Conservation (phyloP, 139 green algal genomes). For the Gonium pectorale region DNA sequence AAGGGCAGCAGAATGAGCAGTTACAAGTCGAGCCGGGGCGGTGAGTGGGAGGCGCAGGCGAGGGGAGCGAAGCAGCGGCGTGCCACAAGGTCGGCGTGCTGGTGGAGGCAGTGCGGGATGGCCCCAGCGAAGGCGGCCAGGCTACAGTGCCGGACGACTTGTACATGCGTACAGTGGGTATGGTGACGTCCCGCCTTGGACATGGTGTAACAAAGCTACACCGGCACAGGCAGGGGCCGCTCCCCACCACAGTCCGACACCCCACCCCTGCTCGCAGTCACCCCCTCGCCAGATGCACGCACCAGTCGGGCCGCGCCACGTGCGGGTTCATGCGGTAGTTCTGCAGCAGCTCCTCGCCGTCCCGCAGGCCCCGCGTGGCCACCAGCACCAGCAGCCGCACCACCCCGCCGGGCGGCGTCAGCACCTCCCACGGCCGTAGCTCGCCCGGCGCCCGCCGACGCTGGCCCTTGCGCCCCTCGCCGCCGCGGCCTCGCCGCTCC, state of each 20-base stretch:
- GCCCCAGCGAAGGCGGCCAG: too few species aligned
- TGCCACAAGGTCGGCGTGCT: too few species aligned
- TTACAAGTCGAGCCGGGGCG: too few species aligned
- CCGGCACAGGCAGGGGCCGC: neutral
- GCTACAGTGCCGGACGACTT: too few species aligned
- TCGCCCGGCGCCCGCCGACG: neutral
- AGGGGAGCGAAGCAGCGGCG: too few species aligned
- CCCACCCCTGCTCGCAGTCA: neutral
- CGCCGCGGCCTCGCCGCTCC: neutral
- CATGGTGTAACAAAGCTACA: too few species aligned
- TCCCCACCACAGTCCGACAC: neutral
- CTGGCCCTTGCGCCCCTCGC: neutral
- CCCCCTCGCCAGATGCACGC: neutral
- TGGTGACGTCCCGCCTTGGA: neutral
- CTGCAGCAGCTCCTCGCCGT: constrained; percentile 52
- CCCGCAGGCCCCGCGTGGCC: neutral
- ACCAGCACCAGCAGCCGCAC: constrained; percentile 46
- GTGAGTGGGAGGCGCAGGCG: neutral
- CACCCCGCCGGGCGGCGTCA: neutral
- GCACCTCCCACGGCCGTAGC: constrained; percentile 1
- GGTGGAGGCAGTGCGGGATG: neutral
- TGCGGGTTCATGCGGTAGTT: constrained; percentile 57
- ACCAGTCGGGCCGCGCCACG: constrained; percentile 45
- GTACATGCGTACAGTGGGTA: too few species aligned
- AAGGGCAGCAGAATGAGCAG: too few species aligned